Percentiles rank a stretch among this genome's conserved stretches.
Conservation (phyloP, 129 eudicot species). For the Artemisia argyi region DNA sequence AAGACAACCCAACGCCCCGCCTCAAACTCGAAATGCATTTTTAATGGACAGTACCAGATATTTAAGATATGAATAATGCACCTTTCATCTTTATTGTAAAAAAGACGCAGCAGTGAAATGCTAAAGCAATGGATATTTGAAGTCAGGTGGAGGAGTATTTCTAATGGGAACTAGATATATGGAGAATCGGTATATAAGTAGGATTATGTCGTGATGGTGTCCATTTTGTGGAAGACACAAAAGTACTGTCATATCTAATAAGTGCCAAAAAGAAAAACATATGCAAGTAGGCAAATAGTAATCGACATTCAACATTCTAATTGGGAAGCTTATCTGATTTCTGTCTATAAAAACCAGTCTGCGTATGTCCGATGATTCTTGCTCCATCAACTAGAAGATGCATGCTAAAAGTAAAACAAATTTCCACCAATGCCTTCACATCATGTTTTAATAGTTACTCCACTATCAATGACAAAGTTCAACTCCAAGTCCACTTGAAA, state of each 20-base stretch:
- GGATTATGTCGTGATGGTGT: neutral
- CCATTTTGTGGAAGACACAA: neutral
- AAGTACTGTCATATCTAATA: neutral
- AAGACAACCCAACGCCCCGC: neutral
- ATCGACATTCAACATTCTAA: neutral
- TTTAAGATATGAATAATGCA: neutral
- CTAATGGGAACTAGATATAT: neutral
- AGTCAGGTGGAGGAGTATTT: neutral
- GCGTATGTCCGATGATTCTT: conserved; percentile 4
- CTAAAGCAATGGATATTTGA: neutral
- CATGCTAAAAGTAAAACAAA: neutral
- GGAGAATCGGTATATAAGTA: neutral
- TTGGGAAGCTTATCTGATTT: neutral
- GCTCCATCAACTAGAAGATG: conserved; percentile 5
- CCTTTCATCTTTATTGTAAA: conserved; percentile 17
- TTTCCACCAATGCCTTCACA: no score
- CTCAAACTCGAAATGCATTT: neutral
- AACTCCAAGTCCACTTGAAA: neutral
- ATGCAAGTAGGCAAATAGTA: neutral
- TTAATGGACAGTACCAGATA: neutral
- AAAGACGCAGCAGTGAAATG: conserved; percentile 6
- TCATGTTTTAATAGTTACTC: no score
- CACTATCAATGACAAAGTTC: no score
- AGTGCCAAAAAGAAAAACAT: neutral
- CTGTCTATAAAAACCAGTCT: conserved; percentile 1